Conservation (phyloP, 805 yeast genomes). For the Candida railenensis region DNA sequence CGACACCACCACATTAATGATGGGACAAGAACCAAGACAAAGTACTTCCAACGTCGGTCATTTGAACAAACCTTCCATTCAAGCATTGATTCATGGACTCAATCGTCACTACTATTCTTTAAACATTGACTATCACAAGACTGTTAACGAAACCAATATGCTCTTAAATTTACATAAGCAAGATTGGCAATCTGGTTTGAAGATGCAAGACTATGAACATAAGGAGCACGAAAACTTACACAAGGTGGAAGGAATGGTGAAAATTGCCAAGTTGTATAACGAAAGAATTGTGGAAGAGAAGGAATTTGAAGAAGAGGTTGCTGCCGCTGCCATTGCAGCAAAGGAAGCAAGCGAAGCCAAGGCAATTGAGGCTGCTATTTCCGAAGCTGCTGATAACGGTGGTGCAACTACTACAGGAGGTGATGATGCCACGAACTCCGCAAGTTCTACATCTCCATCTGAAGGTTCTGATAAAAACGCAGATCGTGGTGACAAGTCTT, state of each 20-base stretch:
- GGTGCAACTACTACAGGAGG: not conserved
- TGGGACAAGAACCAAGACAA: slow-evolving; percentile 97
- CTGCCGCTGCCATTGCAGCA: not conserved
- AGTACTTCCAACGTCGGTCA: slow-evolving; percentile 95
- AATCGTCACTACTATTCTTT: slow-evolving; percentile 96
- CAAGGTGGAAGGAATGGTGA: slow-evolving; percentile 76
- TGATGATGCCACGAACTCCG: not conserved
- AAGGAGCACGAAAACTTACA: slow-evolving; percentile 75
- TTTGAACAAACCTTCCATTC: slow-evolving; percentile 93
- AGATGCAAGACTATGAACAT: slow-evolving; percentile 70
- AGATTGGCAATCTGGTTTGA: slow-evolving; percentile 92
- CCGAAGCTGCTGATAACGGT: not conserved
- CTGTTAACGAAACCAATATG: slow-evolving; percentile 91
- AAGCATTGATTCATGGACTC: slow-evolving; percentile 94
- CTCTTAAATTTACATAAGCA: slow-evolving; percentile 89
- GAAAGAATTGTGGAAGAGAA: slow-evolving; percentile 90
- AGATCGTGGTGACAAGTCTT: not conserved
- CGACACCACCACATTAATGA: slow-evolving; percentile 81
- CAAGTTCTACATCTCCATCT: not conserved
- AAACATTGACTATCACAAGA: slow-evolving; percentile 91
- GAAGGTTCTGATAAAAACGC: not conserved
- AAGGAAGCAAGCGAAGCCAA: not conserved
- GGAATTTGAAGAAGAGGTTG: slow-evolving; percentile 58
- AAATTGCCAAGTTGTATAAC: slow-evolving; percentile 85
- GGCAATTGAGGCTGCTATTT: not conserved